These are phyloP conservation scores for Byssochlamys sp. DNA, from an alignment of 2,329 filamentous ascomycete species.

Conservation along the genomic window DNA sequence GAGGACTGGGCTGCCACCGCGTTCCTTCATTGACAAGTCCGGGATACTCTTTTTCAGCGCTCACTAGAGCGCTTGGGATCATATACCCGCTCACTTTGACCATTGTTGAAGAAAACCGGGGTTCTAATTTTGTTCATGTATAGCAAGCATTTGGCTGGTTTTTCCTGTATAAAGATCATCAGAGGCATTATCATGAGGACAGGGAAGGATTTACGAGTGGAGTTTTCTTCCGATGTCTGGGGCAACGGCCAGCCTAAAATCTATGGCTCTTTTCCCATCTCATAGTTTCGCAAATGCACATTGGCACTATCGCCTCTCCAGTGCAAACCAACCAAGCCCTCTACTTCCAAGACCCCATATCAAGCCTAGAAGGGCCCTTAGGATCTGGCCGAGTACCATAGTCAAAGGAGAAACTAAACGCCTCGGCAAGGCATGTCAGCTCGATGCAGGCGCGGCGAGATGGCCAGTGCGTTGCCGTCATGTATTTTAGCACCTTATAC, in stretches of 20 bases:
- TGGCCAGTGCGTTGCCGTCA: background rate
- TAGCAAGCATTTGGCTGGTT: background rate
- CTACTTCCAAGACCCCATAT: background rate
- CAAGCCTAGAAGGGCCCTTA: background rate
- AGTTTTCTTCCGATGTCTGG: background rate
- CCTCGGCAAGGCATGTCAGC: background rate
- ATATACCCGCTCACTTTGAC: background rate
- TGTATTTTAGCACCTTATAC: background rate
- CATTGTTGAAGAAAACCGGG: background rate
- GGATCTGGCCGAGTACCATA: background rate
- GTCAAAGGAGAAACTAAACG: background rate
- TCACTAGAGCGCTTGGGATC: background rate
- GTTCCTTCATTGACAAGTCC: background rate
- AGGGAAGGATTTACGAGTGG: background rate
- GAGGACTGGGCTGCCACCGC: background rate
- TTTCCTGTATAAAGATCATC: background rate
- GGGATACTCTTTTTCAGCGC: background rate
- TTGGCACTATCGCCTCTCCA: background rate
- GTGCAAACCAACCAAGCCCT: background rate
- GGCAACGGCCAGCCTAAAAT: background rate
- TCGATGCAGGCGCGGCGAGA: background rate
- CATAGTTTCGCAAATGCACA: background rate
- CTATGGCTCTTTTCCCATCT: background rate
- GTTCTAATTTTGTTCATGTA: background rate
- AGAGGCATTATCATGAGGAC: background rate